Base-by-base conservation (phyloP, 108 stramenopile genomes). In the Discostella pseudostelligera region DNA sequence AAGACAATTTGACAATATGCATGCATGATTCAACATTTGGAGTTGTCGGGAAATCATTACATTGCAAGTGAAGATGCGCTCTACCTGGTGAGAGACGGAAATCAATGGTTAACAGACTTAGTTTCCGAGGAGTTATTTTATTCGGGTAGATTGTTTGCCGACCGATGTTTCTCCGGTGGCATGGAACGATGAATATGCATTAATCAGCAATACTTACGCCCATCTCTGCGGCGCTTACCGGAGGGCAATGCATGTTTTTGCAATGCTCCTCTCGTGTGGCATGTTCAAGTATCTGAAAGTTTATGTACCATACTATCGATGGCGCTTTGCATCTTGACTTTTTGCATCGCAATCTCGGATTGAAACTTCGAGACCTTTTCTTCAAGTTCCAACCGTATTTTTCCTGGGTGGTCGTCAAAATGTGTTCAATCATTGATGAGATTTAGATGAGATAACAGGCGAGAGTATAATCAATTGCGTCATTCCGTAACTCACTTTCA, bases 261-360 rank as follows among this genome's bases (percentile, higher is more conserved):
- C 9, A 24, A 24, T 10, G 2, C 21, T 48, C 24, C 24, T 4
- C 50, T 5, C 24, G 24, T 25, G 50, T 20, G n/a, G 25, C 50
- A 8, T 26, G 3, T 0, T 25, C 12, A 29, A 35, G 35, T 36
- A 2, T 44, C 53, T 39, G 75, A 42, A 5, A 77, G 25, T 29
- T 77, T 62, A 39, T 64, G 65, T 47, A 68, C 67, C 45, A 77
- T 36, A 47, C 69, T 68, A 43, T 69, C 76, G 12, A 77, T 77
- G 12, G 69, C 76, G 50, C 22, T 61, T 44, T 70, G 55, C 69
- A 70, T 77, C 37, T 66, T 70, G 35, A 50, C 24, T 39, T 66
- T 70, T 66, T 77, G 76, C 19, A 59, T 55, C 12, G 37, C 43
- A 24, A 60, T 63, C 1, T 43, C 35, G 1, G 56, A 49, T 60